Evolutionary conservation across 2,329 filamentous ascomycete species (phyloP).

Genomic region (Hyphodiscus sp.): DNA sequence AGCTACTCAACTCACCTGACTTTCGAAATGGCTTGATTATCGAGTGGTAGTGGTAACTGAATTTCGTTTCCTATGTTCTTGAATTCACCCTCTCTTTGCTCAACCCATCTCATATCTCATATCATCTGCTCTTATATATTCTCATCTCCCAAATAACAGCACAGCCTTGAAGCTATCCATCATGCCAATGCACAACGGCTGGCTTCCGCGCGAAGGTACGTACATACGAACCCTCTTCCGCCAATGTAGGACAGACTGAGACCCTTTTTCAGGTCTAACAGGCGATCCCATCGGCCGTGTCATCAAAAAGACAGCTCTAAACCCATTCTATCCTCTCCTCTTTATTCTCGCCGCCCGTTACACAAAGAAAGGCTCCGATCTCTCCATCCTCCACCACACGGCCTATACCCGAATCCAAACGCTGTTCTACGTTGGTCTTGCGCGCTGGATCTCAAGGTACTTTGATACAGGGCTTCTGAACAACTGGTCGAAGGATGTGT

Average conservation of each 20-base stretch:
- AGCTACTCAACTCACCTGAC: too few species aligned
- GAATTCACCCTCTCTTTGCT: neutral
- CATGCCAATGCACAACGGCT: constrained; percentile 45
- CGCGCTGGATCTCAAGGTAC: constrained; percentile 42
- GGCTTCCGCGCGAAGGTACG: constrained; percentile 47
- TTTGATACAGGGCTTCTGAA: constrained; percentile 44
- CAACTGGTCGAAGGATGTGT: constrained; percentile 46
- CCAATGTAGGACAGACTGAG: neutral
- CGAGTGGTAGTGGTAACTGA: too few species aligned
- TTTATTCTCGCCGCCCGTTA: constrained; percentile 56
- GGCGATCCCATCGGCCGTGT: constrained; percentile 53
- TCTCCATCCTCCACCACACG: constrained; percentile 45
- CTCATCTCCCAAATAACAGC: neutral
- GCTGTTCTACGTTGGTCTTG: constrained; percentile 46
- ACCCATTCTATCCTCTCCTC: constrained; percentile 57
- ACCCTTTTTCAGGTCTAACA: constrained; percentile 39
- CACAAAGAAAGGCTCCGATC: constrained; percentile 52
- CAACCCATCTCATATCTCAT: neutral
- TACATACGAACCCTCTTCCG: neutral
- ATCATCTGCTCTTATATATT: neutral
- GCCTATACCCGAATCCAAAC: constrained; percentile 46
- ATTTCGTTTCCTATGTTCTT: neutral
- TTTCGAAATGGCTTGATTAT: too few species aligned
- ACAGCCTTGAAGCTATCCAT: constrained; percentile 1
- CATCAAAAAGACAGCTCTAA: constrained; percentile 54